A percentile compares a stretch with the other conserved stretches of the same genome.
phyloP scores from a whole-genome alignment of 2,329 filamentous ascomycete species.

The Penicillium psychrosexuale region DNA sequence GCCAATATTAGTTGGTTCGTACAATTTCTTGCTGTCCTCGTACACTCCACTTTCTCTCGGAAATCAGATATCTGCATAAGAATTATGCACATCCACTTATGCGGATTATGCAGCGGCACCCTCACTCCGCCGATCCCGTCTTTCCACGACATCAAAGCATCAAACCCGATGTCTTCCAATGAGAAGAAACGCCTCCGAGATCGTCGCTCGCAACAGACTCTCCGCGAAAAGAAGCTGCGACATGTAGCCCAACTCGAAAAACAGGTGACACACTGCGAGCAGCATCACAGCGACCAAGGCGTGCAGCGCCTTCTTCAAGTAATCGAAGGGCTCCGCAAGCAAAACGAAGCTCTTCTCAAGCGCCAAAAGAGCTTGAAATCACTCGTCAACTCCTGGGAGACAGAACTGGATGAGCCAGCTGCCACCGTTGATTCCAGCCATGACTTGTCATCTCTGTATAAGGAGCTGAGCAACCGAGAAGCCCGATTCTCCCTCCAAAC shows the following conservation, averaged over 20 bases:
- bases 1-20: too few species aligned
- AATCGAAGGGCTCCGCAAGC: slow-evolving; percentile 19
- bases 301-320: slow-evolving; percentile 19
- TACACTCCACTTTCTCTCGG: too few species aligned
- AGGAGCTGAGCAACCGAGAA: background rate
- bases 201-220: slow-evolving; percentile 27
- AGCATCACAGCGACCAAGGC: slow-evolving; percentile 21
- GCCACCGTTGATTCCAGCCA: background rate
- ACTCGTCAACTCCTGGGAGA: slow-evolving; percentile 24
- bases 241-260: slow-evolving; percentile 21
- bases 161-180: slow-evolving; percentile 6
- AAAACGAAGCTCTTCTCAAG: slow-evolving; percentile 23
- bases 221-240: slow-evolving; percentile 25
- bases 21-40: too few species aligned
- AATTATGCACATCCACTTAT: background rate
- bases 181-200: slow-evolving; percentile 27
- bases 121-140: background rate
- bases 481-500: background rate
- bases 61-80: background rate
- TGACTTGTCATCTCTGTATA: background rate
- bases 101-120: background rate
- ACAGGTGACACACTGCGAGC: slow-evolving; percentile 23
- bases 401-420: background rate
- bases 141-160: background rate
- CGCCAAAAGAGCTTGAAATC: slow-evolving; percentile 19